phyloP scores from a whole-genome alignment of 805 yeast species.

The Jamesozyma piceae region DNA sequence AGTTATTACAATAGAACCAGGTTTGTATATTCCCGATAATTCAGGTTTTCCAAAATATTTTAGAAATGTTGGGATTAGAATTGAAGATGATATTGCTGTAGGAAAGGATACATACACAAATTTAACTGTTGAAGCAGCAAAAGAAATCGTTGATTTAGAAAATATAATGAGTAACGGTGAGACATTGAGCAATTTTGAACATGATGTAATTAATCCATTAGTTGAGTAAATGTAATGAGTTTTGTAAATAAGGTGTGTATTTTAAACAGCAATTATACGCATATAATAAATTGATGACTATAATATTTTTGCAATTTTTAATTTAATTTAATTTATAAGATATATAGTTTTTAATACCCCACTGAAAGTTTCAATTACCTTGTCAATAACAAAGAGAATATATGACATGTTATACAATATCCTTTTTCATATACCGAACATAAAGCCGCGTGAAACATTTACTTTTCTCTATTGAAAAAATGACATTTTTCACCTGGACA shows the following conservation, averaged over 20 bases:
- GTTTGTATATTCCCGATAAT: conserved; percentile 76
- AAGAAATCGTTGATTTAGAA: conserved; percentile 79
- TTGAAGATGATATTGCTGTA: conserved; percentile 87
- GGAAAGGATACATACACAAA: conserved; percentile 50
- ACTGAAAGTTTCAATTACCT: too few relatives aligned
- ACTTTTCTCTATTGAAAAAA: not conserved
- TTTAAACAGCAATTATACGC: not conserved
- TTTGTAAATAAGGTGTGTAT: not conserved
- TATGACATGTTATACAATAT: too few relatives aligned
- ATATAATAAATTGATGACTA: too few relatives aligned
- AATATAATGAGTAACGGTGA: conserved; percentile 51
- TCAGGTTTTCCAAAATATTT: conserved; percentile 64
- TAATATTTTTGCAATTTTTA: too few relatives aligned
- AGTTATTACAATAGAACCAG: conserved; percentile 93
- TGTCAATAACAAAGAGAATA: too few relatives aligned
- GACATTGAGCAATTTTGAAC: conserved; percentile 36
- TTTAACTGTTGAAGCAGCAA: conserved; percentile 74
- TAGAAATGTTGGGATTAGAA: conserved; percentile 85
- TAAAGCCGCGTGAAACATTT: too few relatives aligned
- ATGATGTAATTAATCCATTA: conserved; percentile 34
- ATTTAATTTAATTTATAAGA: too few relatives aligned
- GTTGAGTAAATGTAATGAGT: conserved; percentile 2
- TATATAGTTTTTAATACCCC: too few relatives aligned
- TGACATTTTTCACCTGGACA: not conserved
- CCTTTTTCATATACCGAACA: too few relatives aligned